Evolutionary conservation across 768 basidiomycete species (phyloP).

Genomic region (Leccinum incarnatum): DNA sequence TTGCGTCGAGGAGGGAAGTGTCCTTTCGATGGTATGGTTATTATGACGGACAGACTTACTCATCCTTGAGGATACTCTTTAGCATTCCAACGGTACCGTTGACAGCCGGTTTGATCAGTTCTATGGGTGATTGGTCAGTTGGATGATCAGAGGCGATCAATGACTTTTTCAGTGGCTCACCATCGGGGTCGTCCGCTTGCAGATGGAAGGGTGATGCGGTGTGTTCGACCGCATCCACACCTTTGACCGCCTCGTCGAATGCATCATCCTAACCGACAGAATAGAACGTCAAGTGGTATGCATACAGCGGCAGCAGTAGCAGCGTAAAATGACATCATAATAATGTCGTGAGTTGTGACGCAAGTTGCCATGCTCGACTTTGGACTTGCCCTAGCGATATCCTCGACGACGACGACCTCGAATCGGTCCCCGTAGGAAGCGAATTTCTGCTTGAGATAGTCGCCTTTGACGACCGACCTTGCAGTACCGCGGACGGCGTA

Average conservation of each 20-base stretch:
- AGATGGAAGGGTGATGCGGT: neutral
- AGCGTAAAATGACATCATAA: neutral
- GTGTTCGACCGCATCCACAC: constrained; percentile 52
- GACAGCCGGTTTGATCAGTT: neutral
- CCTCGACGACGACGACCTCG: neutral
- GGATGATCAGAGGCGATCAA: neutral
- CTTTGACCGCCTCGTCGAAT: constrained; percentile 79
- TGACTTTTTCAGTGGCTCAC: neutral
- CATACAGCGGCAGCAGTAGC: neutral
- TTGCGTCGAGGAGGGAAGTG: neutral
- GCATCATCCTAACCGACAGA: constrained; percentile 47
- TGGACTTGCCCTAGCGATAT: neutral
- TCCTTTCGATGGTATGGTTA: neutral
- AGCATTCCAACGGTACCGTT: neutral
- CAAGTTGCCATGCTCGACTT: neutral
- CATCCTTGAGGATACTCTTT: neutral
- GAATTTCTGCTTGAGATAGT: neutral
- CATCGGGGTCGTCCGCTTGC: neutral
- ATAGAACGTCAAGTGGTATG: neutral
- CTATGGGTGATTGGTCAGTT: neutral
- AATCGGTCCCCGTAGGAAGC: neutral
- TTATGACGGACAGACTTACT: neutral
- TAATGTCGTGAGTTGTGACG: neutral
- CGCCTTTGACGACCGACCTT: neutral
- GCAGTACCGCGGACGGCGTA: neutral